Evolutionary conservation across 129 eudicot genomes (phyloP), one percentile per base, ranked within the genome.

Genomic region (Arctium lappa): DNA sequence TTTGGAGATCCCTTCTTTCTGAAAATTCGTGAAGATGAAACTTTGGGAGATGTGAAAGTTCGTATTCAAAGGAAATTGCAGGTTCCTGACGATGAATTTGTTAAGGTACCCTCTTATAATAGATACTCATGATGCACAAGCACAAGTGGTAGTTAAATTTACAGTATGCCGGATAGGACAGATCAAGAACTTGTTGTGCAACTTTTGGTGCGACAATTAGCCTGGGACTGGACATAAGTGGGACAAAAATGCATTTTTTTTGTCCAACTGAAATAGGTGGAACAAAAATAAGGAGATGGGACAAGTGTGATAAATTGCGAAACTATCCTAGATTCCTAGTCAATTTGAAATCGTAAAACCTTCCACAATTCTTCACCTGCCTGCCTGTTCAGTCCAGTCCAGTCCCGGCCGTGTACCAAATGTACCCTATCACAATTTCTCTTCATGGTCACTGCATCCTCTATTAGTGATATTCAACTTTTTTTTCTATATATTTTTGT

Each of bases 1-100:
- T 95, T 93, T 32, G 97, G 99, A 77, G 98, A 95, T 32, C 99
- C 99, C 4, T 95, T 95, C 85, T 91, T 95, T 87, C 82, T 95
- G 86, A 84, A 91, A 72, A 91, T 95, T 42, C 97, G 85, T 62
- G 92, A 95, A 83, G 96, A 90, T 31, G 99, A 95, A 85, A 95
- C 93, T 62, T 88, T 95, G 82, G 95, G 87, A 46, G 97, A 95
- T 37, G 91, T 95, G 69, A 95, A 93, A 84, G 50, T 63, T 73
- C 91, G 99, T 37, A 86, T 95, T 78, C 97, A 95, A 81, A 91
- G 86, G 91, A 95, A 93, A 77, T 89, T 95, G 89, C 98, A 88
- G 69, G 95, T 95, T 83, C 80, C 95, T 56, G 99, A 91, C 66
- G 99, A 95, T 73, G 99, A 93, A 36, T 93, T 93, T 76, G 84